These are phyloP conservation scores for Ampelomyces quisqualis DNA, from an alignment of 2,329 filamentous ascomycete genomes.

Conservation along the genomic window DNA sequence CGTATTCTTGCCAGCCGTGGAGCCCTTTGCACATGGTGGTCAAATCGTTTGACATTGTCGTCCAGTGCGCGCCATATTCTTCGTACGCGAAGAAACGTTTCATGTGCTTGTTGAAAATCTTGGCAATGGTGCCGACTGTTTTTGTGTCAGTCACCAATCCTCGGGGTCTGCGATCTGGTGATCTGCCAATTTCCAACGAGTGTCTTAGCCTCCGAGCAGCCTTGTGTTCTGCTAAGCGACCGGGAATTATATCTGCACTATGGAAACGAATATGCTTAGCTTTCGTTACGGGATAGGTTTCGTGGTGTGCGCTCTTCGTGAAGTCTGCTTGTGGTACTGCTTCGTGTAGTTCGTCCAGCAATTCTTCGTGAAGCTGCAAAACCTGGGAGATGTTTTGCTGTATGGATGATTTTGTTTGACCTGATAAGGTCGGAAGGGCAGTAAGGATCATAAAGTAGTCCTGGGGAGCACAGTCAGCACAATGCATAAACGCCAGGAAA, in stretches of 20 bases:
- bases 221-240: conserved; percentile 39
- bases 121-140: conserved; percentile 56
- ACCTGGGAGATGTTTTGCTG: conserved; percentile 79
- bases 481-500: not conserved
- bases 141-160: conserved; percentile 53
- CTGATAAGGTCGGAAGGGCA: conserved; percentile 66
- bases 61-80: conserved; percentile 88
- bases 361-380: conserved; percentile 77
- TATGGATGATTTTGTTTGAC: conserved; percentile 68
- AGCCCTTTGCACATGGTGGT: conserved; percentile 67
- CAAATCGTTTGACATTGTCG: conserved; percentile 78
- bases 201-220: conserved; percentile 42
- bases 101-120: conserved; percentile 62
- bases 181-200: conserved; percentile 50
- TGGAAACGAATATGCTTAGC: conserved; percentile 51
- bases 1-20: conserved; percentile 75
- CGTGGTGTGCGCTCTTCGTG: conserved; percentile 40
- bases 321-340: conserved; percentile 65
- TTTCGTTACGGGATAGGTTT: conserved; percentile 36
- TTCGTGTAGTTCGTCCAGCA: conserved; percentile 72
- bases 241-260: conserved; percentile 50
- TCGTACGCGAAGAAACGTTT: conserved; percentile 83
- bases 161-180: conserved; percentile 40
- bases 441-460: conserved; percentile 61
- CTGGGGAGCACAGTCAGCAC: conserved; percentile 21